These are phyloP conservation scores for Quambalaria eucalypti DNA, from an alignment of 1,284 basidiomycete species.

Conservation along the genomic window DNA sequence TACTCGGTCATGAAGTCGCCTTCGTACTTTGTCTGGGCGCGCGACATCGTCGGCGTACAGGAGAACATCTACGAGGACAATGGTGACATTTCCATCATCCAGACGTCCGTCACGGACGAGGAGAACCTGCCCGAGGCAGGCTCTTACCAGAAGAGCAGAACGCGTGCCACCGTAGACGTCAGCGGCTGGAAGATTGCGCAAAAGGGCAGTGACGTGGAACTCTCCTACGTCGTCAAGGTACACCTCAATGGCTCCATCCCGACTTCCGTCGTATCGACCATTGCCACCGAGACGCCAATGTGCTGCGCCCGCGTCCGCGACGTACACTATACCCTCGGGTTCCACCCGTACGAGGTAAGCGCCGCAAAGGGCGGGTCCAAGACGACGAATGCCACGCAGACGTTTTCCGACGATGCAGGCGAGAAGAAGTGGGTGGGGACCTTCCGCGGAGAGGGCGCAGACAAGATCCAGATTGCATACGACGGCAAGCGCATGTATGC, in stretches of 20 bases:
- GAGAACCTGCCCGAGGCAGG: constrained; percentile 32
- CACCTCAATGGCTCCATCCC: constrained; percentile 34
- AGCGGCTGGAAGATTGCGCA: constrained; percentile 28
- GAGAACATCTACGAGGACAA: constrained; percentile 16
- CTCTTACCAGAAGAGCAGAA: constrained; percentile 29
- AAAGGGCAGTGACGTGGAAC: constrained; percentile 24
- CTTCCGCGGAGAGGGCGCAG: constrained; percentile 17
- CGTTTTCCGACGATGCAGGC: constrained; percentile 32
- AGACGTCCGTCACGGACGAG: constrained; percentile 30
- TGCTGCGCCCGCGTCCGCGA: constrained; percentile 36
- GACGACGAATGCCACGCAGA: constrained; percentile 16
- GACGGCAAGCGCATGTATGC: constrained; percentile 30
- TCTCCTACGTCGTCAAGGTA: constrained; percentile 39
- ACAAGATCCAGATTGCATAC: constrained; percentile 22
- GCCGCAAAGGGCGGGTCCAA: constrained; percentile 15
- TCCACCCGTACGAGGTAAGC: constrained; percentile 24
- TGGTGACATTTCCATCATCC: constrained; percentile 23
- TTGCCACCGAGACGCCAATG: constrained; percentile 39
- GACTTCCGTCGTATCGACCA: constrained; percentile 26
- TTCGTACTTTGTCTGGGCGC: constrained; percentile 38
- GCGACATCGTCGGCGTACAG: constrained; percentile 39
- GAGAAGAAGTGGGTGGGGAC: constrained; percentile 27
- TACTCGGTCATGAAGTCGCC: constrained; percentile 38
- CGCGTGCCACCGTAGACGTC: constrained; percentile 33
- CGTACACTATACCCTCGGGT: constrained; percentile 25